phyloP scores from a whole-genome alignment of 2,329 filamentous ascomycete genomes.

The Aureobasidium vineae region DNA sequence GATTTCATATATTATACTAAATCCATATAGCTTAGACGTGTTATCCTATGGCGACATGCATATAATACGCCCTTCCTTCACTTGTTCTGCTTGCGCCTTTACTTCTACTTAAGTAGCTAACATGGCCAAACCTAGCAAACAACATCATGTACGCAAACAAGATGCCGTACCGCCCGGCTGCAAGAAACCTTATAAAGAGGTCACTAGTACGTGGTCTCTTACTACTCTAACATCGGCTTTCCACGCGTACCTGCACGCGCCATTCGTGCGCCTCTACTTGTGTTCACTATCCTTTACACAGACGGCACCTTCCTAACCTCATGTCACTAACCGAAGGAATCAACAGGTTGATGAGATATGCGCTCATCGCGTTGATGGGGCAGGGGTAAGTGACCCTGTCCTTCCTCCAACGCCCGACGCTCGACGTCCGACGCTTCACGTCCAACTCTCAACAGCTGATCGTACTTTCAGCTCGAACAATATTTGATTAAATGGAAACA shows the following conservation, averaged over 20 bases:
- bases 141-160: background rate
- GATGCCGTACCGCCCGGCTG: background rate
- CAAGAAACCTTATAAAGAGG: background rate
- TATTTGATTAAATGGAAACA: constrained; percentile 47
- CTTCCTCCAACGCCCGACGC: background rate
- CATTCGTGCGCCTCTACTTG: background rate
- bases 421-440: background rate
- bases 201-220: background rate
- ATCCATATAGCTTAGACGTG: background rate
- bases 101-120: background rate
- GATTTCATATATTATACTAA: background rate
- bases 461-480: constrained; percentile 40
- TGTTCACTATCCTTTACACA: background rate
- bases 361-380: constrained; percentile 32
- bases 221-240: background rate
- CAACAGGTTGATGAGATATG: constrained; percentile 34
- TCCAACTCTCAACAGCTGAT: constrained; percentile 21
- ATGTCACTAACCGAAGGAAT: background rate
- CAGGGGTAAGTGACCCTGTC: constrained; percentile 31
- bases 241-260: background rate
- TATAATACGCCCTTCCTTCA: background rate
- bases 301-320: background rate
- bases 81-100: background rate
- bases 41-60: background rate
- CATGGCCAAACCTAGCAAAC: background rate